Conservation (phyloP, 2,329 filamentous ascomycete species). For the Cordyceps cicadae region DNA sequence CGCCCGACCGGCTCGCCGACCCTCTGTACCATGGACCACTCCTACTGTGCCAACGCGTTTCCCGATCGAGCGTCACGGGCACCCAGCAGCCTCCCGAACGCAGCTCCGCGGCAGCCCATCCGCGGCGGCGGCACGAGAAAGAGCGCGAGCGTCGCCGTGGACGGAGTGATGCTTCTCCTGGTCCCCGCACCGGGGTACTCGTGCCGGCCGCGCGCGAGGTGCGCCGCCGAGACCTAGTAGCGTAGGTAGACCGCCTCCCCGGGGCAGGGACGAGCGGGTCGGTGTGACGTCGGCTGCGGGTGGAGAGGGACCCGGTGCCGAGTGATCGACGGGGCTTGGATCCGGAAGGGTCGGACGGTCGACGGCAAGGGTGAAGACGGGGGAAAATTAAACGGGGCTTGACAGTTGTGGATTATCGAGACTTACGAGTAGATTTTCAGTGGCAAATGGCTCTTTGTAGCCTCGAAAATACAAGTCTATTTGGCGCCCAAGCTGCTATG, state of each 20-base stretch:
- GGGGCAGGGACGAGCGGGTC: background rate
- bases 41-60: slow-evolving; percentile 8
- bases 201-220: background rate
- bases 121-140: background rate
- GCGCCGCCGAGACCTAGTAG: background rate
- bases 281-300: slow-evolving; percentile 5
- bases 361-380: background rate
- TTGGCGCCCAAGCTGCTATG: too few species aligned
- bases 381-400: too few species aligned
- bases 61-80: slow-evolving; percentile 13
- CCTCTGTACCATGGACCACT: slow-evolving; percentile 2
- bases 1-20: background rate
- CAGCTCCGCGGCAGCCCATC: background rate
- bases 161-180: background rate
- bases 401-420: too few species aligned
- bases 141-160: background rate
- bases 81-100: background rate
- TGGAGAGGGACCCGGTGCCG: too few species aligned
- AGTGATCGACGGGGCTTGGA: too few species aligned
- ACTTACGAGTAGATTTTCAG: too few species aligned
- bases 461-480: too few species aligned
- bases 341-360: too few species aligned
- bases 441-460: too few species aligned
- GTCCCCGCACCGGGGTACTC: background rate
- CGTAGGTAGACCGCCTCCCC: background rate